Conservation (phyloP, 2,329 filamentous ascomycete genomes). For the Colletotrichum tropicicola region DNA sequence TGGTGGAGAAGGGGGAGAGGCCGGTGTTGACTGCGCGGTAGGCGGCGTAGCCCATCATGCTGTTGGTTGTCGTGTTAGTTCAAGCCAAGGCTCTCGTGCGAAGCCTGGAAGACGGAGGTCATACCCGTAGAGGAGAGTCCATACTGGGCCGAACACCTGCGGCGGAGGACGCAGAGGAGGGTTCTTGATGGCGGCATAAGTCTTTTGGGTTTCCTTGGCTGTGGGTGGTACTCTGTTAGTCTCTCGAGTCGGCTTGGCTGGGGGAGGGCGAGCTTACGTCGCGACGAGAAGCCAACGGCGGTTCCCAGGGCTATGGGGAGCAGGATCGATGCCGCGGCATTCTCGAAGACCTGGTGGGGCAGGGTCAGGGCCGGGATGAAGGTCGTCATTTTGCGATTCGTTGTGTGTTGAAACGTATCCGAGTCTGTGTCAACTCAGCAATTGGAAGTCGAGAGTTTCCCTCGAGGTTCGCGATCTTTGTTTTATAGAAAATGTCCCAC, state of each 20-base stretch:
- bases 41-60: slow-evolving; percentile 87
- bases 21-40: slow-evolving; percentile 78
- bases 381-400: slow-evolving; percentile 71
- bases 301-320: slow-evolving; percentile 79
- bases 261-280: slow-evolving; percentile 59
- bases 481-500: background rate
- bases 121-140: slow-evolving; percentile 72
- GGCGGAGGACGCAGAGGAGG: slow-evolving; percentile 70
- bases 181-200: slow-evolving; percentile 74
- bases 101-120: background rate
- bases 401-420: background rate
- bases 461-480: background rate
- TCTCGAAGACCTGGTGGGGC: slow-evolving; percentile 75
- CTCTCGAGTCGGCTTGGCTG: background rate
- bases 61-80: slow-evolving; percentile 31
- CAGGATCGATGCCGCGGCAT: slow-evolving; percentile 77
- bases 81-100: slow-evolving; percentile 13
- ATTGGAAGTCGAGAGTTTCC: background rate
- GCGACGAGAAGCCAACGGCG: slow-evolving; percentile 74
- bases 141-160: slow-evolving; percentile 70
- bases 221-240: background rate
- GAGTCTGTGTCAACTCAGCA: background rate
- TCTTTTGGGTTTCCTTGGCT: slow-evolving; percentile 67
- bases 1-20: slow-evolving; percentile 63
- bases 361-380: slow-evolving; percentile 82